Base-by-base conservation (phyloP, 2,329 filamentous ascomycete species). In the Paraphaeosphaeria minitans region DNA sequence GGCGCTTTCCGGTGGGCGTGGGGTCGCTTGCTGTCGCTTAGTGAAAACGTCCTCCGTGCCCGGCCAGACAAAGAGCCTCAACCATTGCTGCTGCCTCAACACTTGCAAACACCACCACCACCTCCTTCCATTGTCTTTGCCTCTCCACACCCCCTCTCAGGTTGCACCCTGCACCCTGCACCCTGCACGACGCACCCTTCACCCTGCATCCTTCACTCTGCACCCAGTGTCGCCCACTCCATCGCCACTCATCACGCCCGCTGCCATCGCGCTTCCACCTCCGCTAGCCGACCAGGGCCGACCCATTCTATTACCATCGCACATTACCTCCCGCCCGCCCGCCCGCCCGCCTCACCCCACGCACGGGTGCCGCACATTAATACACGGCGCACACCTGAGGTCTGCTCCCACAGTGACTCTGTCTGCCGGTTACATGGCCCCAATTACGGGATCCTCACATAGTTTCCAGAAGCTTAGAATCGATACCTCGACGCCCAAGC, bases 391-490 rank as follows among this genome's bases (percentile, higher is more conserved):
- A 59, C 51, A 45, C 50, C 51, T 47, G 68, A 73, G 73, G 72
- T 72, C 70, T 71, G 71, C 70, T 65, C 61, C 60, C 69, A 75
- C 67, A 65, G 68, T 73, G 60, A 69, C 64, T 64, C 66, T 68
- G 67, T 58, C 60, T 59, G 56, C 60, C 60, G 61, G 59, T 71
- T 66, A 53, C 72, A 78, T 78, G 75, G 76, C 75, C 72, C 72
- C 75, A 59, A 65, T 63, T 61, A 63, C 73, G 67, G 70, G 70
- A 64, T 72, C 72, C 70, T 75, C 74, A 74, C 75, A 76, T 65
- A 68, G 64, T 66, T 78, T 78, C 70, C 75, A 75, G 70, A 78
- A 78, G 66, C 75, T 78, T 65, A 77, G 73, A 64, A 67, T 78
- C 71, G 71, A 78, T 62, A 78, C 74, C 57, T 68, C 69, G 57